Percentiles rank a stretch among this genome's conserved stretches.
Evolutionary conservation across 495 filamentous ascomycete species (phyloP).

Genomic region (Pyronema domesticum): DNA sequence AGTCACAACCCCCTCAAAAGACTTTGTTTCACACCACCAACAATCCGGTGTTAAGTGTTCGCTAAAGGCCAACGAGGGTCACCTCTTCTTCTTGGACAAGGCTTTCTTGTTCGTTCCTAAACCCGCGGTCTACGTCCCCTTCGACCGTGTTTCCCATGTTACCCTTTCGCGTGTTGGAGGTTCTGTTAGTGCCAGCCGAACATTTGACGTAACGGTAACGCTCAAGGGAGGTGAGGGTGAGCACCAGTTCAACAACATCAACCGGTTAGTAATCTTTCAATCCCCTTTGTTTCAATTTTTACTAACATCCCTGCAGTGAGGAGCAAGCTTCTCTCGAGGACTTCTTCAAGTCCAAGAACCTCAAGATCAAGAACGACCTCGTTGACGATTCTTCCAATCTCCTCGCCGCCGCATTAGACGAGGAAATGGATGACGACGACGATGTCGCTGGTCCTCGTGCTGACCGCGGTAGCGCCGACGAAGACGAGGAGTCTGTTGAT

Average conservation of each 20-base stretch:
- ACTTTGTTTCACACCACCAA: constrained; percentile 80
- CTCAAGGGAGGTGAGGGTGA: constrained; percentile 59
- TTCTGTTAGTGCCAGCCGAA: constrained; percentile 79
- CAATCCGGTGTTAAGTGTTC: constrained; percentile 97
- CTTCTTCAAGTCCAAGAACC: constrained; percentile 83
- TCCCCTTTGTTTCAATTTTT: background rate
- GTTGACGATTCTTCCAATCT: constrained; percentile 32
- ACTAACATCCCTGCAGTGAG: constrained; percentile 36
- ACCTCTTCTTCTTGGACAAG: constrained; percentile 92
- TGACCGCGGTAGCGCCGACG: constrained; percentile 80
- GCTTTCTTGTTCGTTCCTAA: constrained; percentile 99
- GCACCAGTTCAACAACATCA: constrained; percentile 97
- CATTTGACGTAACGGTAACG: constrained; percentile 87
- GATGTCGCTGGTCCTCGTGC: constrained; percentile 49
- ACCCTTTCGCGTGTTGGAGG: constrained; percentile 89
- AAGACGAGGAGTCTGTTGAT: constrained; percentile 73
- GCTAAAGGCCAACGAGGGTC: constrained; percentile 96
- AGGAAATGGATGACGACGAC: constrained; percentile 54
- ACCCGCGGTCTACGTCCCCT: constrained; percentile 85
- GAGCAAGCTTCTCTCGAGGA: constrained; percentile 87
- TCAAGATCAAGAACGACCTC: constrained; percentile 96
- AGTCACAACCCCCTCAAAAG: constrained; percentile 78
- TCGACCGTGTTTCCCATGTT: constrained; percentile 73
- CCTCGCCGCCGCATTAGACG: constrained; percentile 26
- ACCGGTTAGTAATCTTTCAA: constrained; percentile 39